Base-by-base conservation (phyloP, 2,329 filamentous ascomycete species). In the Amauroascus niger region DNA sequence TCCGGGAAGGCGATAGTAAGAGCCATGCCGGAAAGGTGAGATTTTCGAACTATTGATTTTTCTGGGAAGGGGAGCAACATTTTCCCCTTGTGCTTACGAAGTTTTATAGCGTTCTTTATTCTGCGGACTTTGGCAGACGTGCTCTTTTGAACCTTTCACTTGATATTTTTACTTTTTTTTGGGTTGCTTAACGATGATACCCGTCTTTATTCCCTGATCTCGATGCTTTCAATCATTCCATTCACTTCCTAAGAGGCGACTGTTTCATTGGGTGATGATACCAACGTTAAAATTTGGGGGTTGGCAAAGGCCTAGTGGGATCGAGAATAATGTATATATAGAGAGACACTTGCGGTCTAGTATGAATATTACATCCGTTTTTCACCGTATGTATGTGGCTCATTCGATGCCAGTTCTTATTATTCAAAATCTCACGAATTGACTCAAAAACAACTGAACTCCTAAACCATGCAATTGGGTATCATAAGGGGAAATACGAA, bases 1-100 rank as follows among this genome's bases (percentile, higher is more conserved):
- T 53, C 59, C 61, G 49, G 50, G 53, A 49, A 61, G 58, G 55
- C 52, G 47, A 20, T 54, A 41, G 47, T 35, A 6, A n/a, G 13
- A 16, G 24, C 4, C 13, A 11, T 26, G 11, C 9, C n/a, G 6
- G 24, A 41, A 22, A 30, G 16, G 20, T 30, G 39, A 32, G 20
- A 43, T 16, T 16, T 33, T 40, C 32, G 6, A n/a, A 1, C 6
- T 2, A 14, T 22, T 24, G n/a, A n/a, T 24, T 11, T 3, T 6
- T 48, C 14, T n/a, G 30, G 30, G 30, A 7, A 48, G 9, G n/a
- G n/a, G n/a, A 24, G 16, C 30, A 33, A 11, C 28, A 4, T 35
- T 24, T 48, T 3, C 16, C 30, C 6, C 32, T 7, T 45, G 24
- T 28, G 24, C 41, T 45, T 45, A 30, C 41, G 6, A 16, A 6